Conservation (phyloP, 2,329 filamentous ascomycete species). For the Aureobasidium melanogenum region DNA sequence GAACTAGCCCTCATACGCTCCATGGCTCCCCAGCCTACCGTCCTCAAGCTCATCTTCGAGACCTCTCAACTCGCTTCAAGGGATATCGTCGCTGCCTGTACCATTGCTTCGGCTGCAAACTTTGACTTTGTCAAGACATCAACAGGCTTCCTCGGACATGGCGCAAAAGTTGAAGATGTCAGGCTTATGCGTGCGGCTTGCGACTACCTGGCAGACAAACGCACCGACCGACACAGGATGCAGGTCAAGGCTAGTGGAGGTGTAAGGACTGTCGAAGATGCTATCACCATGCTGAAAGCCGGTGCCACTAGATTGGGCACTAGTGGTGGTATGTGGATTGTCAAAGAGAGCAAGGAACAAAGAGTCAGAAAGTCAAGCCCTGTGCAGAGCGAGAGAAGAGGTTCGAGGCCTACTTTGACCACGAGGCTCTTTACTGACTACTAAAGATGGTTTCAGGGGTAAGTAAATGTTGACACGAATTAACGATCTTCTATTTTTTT, state of each 20-base stretch:
- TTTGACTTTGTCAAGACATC: slow-evolving; percentile 54
- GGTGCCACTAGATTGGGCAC: slow-evolving; percentile 50
- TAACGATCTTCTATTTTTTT: not conserved
- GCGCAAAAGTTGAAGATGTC: slow-evolving; percentile 45
- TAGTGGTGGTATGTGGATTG: slow-evolving; percentile 47
- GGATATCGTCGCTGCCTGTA: slow-evolving; percentile 46
- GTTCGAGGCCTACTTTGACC: not conserved
- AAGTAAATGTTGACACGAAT: not conserved
- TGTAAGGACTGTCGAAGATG: slow-evolving; percentile 42
- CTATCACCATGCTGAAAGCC: slow-evolving; percentile 45
- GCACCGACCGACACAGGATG: slow-evolving; percentile 26
- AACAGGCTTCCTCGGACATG: slow-evolving; percentile 49
- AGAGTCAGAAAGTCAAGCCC: slow-evolving; percentile 5
- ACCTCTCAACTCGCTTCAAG: slow-evolving; percentile 41
- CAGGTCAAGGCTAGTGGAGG: slow-evolving; percentile 53
- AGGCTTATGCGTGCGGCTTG: slow-evolving; percentile 44
- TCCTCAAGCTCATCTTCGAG: slow-evolving; percentile 51
- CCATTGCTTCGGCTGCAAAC: slow-evolving; percentile 43
- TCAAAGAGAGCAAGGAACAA: slow-evolving; percentile 36
- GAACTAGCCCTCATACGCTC: slow-evolving; percentile 45
- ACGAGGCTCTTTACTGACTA: slow-evolving; percentile 13
- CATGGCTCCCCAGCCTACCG: slow-evolving; percentile 33
- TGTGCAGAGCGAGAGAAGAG: not conserved
- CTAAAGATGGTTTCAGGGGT: not conserved
- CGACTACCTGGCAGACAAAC: slow-evolving; percentile 26